Evolutionary conservation across 192 early-diverging fungal genomes (phyloP).

Genomic region (Gigaspora rosea): DNA sequence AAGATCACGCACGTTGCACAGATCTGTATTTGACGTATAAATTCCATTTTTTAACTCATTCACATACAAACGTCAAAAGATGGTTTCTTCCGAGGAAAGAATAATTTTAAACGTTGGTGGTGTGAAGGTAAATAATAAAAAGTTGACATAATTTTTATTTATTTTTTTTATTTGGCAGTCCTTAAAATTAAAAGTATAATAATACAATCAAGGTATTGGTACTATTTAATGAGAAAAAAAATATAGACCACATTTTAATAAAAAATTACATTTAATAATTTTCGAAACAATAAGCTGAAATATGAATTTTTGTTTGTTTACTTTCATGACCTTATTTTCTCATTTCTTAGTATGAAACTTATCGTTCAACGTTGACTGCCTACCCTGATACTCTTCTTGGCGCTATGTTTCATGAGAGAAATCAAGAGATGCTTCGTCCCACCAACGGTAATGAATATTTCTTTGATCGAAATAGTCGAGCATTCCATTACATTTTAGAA

Average conservation of each 20-base stretch:
- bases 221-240: too few species aligned
- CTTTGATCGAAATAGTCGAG: conserved; percentile 23
- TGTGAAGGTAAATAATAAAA: conserved; percentile 8
- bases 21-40: too few species aligned
- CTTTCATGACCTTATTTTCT: background rate
- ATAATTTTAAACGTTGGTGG: conserved; percentile 25
- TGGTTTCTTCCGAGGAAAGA: conserved; percentile 2
- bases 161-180: too few species aligned
- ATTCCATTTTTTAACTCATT: too few species aligned
- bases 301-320: background rate
- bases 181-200: background rate
- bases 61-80: too few species aligned
- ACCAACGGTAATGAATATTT: conserved; percentile 29
- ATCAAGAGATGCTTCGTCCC: conserved; percentile 1
- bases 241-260: background rate
- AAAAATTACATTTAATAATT: background rate
- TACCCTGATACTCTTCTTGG: conserved; percentile 30
- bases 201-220: background rate
- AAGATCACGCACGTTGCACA: too few species aligned
- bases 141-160: background rate
- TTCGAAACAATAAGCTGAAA: background rate
- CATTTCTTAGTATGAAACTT: conserved; percentile 10
- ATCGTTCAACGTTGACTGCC: conserved; percentile 7
- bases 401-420: conserved; percentile 16
- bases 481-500: conserved; percentile 24